Evolutionary conservation across 768 basidiomycete species (phyloP).

Genomic region (Suillus occidentalis): DNA sequence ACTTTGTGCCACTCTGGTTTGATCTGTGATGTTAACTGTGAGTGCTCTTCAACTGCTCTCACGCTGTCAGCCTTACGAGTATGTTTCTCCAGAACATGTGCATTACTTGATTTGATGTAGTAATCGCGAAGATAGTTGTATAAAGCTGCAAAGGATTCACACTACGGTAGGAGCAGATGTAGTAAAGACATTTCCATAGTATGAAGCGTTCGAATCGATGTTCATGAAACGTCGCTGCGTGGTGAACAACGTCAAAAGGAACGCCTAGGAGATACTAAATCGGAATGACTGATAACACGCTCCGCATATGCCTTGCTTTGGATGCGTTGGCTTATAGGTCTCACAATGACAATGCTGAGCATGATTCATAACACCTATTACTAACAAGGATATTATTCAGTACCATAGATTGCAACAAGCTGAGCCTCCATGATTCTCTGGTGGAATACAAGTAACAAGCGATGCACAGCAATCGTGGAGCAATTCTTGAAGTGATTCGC

Average conservation of each 20-base stretch:
- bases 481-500: neutral
- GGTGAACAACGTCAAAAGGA: neutral
- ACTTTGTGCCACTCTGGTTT: neutral
- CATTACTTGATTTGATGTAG: conserved; percentile 4
- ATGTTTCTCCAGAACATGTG: neutral
- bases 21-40: conserved; percentile 2
- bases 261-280: neutral
- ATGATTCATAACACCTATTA: neutral
- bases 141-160: neutral
- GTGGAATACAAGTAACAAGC: no score
- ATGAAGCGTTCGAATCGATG: neutral
- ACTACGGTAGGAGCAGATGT: neutral
- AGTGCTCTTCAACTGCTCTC: neutral
- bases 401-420: no score
- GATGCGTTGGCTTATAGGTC: neutral
- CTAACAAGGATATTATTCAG: no score
- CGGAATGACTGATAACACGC: neutral
- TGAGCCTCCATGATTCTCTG: no score
- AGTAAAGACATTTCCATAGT: neutral
- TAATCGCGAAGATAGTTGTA: neutral
- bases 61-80: neutral
- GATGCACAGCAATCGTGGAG: neutral
- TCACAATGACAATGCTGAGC: neutral
- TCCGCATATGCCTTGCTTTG: neutral
- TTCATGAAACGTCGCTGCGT: neutral